Percentiles rank a stretch among this genome's conserved stretches.
Conservation (phyloP, 192 early-diverging fungal species). For the Linnemannia elongata region DNA sequence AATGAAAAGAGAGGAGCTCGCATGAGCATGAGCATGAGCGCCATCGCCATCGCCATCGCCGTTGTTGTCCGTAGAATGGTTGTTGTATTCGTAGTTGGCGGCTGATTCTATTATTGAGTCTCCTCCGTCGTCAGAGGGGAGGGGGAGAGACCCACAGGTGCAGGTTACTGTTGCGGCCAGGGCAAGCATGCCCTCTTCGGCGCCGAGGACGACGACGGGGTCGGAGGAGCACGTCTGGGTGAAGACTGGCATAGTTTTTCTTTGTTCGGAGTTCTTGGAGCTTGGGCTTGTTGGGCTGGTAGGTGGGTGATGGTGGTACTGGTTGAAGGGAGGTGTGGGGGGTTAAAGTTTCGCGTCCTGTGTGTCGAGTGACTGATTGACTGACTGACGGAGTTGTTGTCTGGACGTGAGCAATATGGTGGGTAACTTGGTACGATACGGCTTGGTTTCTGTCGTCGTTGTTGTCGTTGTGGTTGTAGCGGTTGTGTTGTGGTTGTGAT, state of each 20-base stretch:
- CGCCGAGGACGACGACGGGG: not conserved
- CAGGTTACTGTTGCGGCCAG: constrained; percentile 12
- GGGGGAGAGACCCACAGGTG: constrained; percentile 14
- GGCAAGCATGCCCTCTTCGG: not conserved
- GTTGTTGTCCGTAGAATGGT: not conserved
- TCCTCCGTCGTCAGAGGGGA: constrained; percentile 6
- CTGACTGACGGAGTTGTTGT: not conserved
- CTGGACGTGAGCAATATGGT: not conserved
- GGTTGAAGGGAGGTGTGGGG: not conserved
- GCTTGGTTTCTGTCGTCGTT: not conserved
- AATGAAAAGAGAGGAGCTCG: constrained; percentile 8
- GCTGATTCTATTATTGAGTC: not conserved
- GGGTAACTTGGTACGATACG: not conserved
- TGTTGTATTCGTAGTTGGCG: not conserved
- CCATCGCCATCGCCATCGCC: not conserved
- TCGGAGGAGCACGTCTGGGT: constrained; percentile 28
- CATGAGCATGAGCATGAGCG: not conserved
- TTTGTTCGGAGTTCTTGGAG: not conserved
- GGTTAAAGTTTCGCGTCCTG: not conserved
- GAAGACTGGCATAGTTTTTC: constrained; percentile 39
- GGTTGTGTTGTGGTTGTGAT: not conserved
- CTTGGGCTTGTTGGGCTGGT: not conserved
- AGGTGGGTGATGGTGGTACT: not conserved
- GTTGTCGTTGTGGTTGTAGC: not conserved
- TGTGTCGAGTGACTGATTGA: constrained; percentile 1